Evolutionary conservation across 495 filamentous ascomycete species (phyloP), one percentile per base, ranked within the genome.

Genomic region (Bombardia bombarda): DNA sequence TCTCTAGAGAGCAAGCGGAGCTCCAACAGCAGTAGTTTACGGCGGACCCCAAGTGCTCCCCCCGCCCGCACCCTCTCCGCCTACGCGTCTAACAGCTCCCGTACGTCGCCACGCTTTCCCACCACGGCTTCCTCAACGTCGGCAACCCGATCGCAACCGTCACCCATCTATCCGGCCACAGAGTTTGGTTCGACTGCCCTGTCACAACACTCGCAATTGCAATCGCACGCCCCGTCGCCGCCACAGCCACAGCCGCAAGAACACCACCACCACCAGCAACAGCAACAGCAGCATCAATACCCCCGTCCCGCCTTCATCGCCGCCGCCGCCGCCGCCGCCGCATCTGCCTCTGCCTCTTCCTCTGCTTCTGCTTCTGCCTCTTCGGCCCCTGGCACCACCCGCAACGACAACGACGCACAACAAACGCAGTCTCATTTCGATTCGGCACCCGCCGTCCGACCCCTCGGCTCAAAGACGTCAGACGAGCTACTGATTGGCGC

Each of bases 401-500:
- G 41, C 33, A 23, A 45, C 35, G 32, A 41, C 49, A 32, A 43
- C 38, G 39, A 46, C 25, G 23, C 45, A 7, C 25, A 28, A 28
- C 25, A 28, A 28, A 6, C 25, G 6, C 35, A 38, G 19, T 7
- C 19, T 19, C 47, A 32, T 40, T 28, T 68, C 56, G 42, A 46
- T 37, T 52, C 53, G 45, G 55, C 45, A 21, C 23, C 20, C 47
- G 20, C 42, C 35, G 46, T 36, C 25, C 44, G 64, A 51, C 80
- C 80, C 34, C 70, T 84, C 56, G 74, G 70, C 49, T 74, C 76
- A 48, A 74, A 74, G 49, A 73, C 72, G 31, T 78, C 83, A 48
- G 81, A 86, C 68, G 84, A 89, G 64, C n/a, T n/a, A n/a, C 69
- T 86, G 44, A 74, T 80, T 58, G 77, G 80, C 50, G 69, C 77